These are phyloP conservation scores for Leccinum variicolor DNA, from an alignment of 768 basidiomycete genomes.

Conservation along the genomic window DNA sequence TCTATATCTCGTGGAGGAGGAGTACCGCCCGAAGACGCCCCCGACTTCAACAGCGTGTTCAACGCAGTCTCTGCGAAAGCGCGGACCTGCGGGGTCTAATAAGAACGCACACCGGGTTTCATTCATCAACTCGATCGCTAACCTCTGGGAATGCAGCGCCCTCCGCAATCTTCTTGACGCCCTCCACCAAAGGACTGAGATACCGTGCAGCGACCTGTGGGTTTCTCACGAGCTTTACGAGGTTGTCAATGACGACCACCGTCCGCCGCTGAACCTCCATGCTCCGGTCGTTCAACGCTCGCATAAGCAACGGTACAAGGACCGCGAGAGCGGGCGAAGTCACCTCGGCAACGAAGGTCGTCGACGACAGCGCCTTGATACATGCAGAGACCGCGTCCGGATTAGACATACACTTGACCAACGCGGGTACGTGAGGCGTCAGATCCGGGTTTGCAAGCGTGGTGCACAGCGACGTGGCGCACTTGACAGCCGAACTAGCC, in stretches of 20 bases:
- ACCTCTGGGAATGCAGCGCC: slow-evolving; percentile 96
- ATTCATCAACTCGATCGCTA: slow-evolving; percentile 15
- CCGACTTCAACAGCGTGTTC: slow-evolving; percentile 75
- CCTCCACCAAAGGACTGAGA: slow-evolving; percentile 81
- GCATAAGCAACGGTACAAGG: slow-evolving; percentile 84
- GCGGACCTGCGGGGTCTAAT: slow-evolving; percentile 55
- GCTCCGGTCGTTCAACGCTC: slow-evolving; percentile 91
- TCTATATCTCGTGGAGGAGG: slow-evolving; percentile 72
- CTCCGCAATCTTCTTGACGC: slow-evolving; percentile 85
- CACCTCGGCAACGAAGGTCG: slow-evolving; percentile 96
- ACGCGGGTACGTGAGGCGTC: slow-evolving; percentile 78
- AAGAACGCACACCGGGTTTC: slow-evolving; percentile 12
- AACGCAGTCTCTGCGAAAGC: slow-evolving; percentile 88
- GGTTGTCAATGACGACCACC: slow-evolving; percentile 92
- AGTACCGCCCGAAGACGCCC: slow-evolving; percentile 72
- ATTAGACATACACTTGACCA: slow-evolving; percentile 94
- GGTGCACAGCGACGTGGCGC: slow-evolving; percentile 82
- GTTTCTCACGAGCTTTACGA: slow-evolving; percentile 95
- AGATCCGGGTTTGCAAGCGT: slow-evolving; percentile 94
- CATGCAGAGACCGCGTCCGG: slow-evolving; percentile 86
- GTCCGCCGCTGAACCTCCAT: slow-evolving; percentile 96
- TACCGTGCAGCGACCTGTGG: slow-evolving; percentile 87
- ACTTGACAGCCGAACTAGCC: slow-evolving; percentile 81
- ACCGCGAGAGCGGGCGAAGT: slow-evolving; percentile 96
- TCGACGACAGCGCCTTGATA: slow-evolving; percentile 92